Evolutionary conservation across 495 filamentous ascomycete species (phyloP).

Genomic region (Xylaria intraflava): DNA sequence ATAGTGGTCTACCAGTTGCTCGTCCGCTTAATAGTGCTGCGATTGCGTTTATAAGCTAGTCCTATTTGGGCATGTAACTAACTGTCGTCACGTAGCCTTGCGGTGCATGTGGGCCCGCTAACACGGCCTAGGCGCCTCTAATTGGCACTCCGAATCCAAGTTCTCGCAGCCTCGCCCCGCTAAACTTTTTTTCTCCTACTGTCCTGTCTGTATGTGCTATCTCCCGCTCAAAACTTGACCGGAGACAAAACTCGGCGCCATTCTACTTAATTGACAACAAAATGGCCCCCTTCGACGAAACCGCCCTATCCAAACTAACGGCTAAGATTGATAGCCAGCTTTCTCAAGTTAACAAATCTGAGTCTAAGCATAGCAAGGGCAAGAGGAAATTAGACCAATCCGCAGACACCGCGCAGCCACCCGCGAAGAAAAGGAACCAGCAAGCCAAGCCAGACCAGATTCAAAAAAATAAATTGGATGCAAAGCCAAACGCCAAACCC

Average conservation of each 20-base stretch:
- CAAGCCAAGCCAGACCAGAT: conserved; percentile 16
- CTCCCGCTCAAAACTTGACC: neutral
- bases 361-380: conserved; percentile 16
- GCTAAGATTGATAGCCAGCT: conserved; percentile 52
- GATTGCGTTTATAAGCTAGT: too few species aligned
- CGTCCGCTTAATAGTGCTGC: too few species aligned
- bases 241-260: neutral
- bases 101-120: neutral
- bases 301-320: conserved; percentile 55
- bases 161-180: conserved; percentile 20
- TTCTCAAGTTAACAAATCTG: conserved; percentile 18
- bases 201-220: neutral
- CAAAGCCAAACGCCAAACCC: conserved; percentile 29
- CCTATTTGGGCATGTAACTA: too few species aligned
- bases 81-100: too few species aligned
- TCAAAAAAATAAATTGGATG: conserved; percentile 33
- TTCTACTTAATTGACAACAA: neutral
- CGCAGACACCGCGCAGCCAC: conserved; percentile 15
- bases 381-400: conserved; percentile 26
- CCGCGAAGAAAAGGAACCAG: conserved; percentile 22
- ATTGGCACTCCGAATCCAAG: conserved; percentile 2
- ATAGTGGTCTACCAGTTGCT: too few species aligned
- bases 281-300: conserved; percentile 50
- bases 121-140: neutral
- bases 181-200: conserved; percentile 19